Percentiles rank a stretch among this genome's conserved stretches.
Conservation (phyloP, 495 filamentous ascomycete species). For the Neurospora sublineolata region DNA sequence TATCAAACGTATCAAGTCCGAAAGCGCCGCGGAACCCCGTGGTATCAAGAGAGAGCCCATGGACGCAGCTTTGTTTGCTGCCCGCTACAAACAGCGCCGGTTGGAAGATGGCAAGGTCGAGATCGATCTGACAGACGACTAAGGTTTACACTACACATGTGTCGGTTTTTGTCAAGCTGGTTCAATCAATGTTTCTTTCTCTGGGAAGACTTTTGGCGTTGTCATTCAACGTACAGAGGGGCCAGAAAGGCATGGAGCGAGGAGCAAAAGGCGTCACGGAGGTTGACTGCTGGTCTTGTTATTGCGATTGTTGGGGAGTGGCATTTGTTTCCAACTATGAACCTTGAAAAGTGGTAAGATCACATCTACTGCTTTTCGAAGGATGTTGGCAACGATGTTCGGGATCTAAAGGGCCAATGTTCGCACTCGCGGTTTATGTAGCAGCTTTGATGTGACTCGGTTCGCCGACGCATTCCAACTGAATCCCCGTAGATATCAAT, state of each 20-base stretch:
- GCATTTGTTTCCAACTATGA: not conserved
- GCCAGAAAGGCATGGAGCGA: not conserved
- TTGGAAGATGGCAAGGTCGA: not conserved
- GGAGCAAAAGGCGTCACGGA: not conserved
- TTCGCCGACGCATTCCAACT: too few relatives aligned
- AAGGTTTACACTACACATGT: not conserved
- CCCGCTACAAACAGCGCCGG: constrained; percentile 3
- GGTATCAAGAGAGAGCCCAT: not conserved
- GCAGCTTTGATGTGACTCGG: not conserved
- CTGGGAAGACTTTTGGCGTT: not conserved
- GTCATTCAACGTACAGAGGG: not conserved
- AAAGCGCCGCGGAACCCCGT: not conserved
- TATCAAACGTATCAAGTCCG: not conserved
- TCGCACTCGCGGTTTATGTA: too few relatives aligned
- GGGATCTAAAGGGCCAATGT: too few relatives aligned
- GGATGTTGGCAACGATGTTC: too few relatives aligned
- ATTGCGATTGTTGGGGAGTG: not conserved
- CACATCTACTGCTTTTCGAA: too few relatives aligned
- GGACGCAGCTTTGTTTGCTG: not conserved
- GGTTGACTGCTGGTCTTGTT: not conserved
- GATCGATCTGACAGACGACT: constrained; percentile 5
- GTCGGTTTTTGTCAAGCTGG: not conserved
- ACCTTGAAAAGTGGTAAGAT: too few relatives aligned
- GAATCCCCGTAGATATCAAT: too few relatives aligned
- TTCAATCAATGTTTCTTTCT: not conserved